phyloP scores from a whole-genome alignment of 805 yeast species.

The Aciculoconidium aculeatum region DNA sequence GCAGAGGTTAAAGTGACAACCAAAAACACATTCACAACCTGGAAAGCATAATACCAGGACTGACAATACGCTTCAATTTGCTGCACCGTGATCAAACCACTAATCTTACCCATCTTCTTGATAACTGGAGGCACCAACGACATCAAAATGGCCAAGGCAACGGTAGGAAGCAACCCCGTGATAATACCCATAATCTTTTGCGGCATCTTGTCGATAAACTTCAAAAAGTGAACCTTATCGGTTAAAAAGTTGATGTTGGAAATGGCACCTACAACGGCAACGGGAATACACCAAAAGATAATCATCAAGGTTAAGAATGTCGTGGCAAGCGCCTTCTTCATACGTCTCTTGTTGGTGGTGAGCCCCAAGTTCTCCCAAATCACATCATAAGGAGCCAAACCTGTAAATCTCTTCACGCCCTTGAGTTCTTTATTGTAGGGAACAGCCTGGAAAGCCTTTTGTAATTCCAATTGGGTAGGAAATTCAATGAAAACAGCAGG shows the following conservation, averaged over 20 bases:
- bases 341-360: constrained; percentile 49
- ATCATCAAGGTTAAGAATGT: constrained; percentile 61
- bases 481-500: constrained; percentile 80
- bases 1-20: constrained; percentile 23
- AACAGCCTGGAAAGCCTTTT: constrained; percentile 80
- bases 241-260: constrained; percentile 22
- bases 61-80: constrained; percentile 23
- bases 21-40: constrained; percentile 23
- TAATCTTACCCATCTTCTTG: constrained; percentile 20
- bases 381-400: constrained; percentile 74
- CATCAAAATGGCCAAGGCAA: constrained; percentile 24
- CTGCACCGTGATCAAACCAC: constrained; percentile 21
- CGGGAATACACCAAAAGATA: constrained; percentile 74
- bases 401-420: constrained; percentile 46
- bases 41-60: constrained; percentile 24
- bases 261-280: constrained; percentile 27
- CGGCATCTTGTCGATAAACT: constrained; percentile 22
- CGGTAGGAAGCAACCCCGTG: constrained; percentile 22
- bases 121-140: constrained; percentile 24
- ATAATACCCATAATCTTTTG: constrained; percentile 18
- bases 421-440: constrained; percentile 48
- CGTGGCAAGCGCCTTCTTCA: constrained; percentile 54
- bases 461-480: constrained; percentile 79
- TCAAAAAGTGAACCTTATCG: constrained; percentile 18
- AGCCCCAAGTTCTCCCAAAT: constrained; percentile 74